Percentiles rank a stretch among this genome's conserved stretches.
These are phyloP conservation scores for Pseudogymnoascus sp. DNA, from an alignment of 2,329 filamentous ascomycete species.

Conservation along the genomic window DNA sequence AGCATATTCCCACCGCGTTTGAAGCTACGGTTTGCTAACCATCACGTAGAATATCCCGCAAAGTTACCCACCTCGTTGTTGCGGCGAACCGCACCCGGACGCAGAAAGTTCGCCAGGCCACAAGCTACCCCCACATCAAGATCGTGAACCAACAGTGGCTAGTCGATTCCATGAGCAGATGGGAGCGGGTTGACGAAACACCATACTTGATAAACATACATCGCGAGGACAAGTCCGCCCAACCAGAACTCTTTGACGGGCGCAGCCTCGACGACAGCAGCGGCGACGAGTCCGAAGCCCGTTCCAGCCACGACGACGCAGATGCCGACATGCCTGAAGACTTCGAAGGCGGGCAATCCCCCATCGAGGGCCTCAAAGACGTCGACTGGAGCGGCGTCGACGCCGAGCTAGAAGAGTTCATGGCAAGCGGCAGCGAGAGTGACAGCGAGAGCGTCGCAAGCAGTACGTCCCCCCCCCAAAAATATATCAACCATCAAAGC, in stretches of 20 bases:
- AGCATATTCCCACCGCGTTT: background rate
- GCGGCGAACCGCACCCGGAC: slow-evolving; percentile 67
- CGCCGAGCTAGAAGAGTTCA: slow-evolving; percentile 68
- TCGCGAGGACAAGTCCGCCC: slow-evolving; percentile 34
- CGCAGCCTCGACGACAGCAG: slow-evolving; percentile 26
- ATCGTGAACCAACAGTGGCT: slow-evolving; percentile 93
- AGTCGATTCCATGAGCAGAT: slow-evolving; percentile 72
- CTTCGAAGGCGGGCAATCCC: slow-evolving; percentile 41
- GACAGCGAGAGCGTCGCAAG: slow-evolving; percentile 19
- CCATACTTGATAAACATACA: slow-evolving; percentile 49
- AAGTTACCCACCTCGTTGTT: slow-evolving; percentile 67
- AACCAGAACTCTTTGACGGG: background rate
- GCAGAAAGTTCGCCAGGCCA: slow-evolving; percentile 82
- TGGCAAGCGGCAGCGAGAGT: slow-evolving; percentile 47
- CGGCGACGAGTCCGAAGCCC: slow-evolving; percentile 22
- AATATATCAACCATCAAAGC: background rate
- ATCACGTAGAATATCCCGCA: slow-evolving; percentile 42
- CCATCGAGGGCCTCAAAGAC: slow-evolving; percentile 46
- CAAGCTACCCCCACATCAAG: slow-evolving; percentile 69
- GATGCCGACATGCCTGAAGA: slow-evolving; percentile 43
- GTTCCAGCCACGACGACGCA: slow-evolving; percentile 29
- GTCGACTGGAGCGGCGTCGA: slow-evolving; percentile 58
- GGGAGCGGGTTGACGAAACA: slow-evolving; percentile 70
- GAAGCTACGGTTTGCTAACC: slow-evolving; percentile 9
- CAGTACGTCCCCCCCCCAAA: background rate